Conservation (phyloP, 768 basidiomycete species). For the Sporobolomyces phaffii region DNA sequence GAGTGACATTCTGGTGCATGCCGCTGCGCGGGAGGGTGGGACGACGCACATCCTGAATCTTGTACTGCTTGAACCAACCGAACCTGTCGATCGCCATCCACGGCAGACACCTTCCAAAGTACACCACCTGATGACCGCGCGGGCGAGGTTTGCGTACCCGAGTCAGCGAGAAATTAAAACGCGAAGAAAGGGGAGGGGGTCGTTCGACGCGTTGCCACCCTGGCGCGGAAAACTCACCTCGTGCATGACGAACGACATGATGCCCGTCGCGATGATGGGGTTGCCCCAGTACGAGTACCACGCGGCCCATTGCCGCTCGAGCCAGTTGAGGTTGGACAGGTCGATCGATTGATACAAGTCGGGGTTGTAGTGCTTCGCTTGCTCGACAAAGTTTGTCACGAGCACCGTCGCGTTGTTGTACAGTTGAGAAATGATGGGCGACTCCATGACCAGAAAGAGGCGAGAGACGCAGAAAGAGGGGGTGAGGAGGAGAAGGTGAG, state of each 20-base stretch:
- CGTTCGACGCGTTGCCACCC: not conserved
- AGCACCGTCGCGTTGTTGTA: slow-evolving; percentile 25
- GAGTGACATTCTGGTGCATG: too few relatives aligned
- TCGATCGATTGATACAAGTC: slow-evolving; percentile 45
- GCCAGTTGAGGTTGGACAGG: slow-evolving; percentile 42
- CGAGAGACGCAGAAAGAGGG: not conserved
- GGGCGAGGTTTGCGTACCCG: too few relatives aligned
- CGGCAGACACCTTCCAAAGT: slow-evolving; percentile 90
- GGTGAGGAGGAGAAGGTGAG: not conserved
- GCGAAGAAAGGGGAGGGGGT: not conserved
- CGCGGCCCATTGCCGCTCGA: slow-evolving; percentile 56
- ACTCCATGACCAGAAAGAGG: slow-evolving; percentile 9
- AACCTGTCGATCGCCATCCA: slow-evolving; percentile 94
- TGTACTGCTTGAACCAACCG: slow-evolving; percentile 89
- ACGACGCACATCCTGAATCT: slow-evolving; percentile 58
- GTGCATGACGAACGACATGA: slow-evolving; percentile 86
- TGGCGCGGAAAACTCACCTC: slow-evolving; percentile 52
- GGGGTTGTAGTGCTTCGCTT: slow-evolving; percentile 11
- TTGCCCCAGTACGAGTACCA: slow-evolving; percentile 85
- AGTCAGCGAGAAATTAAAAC: not conserved
- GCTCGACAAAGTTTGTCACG: slow-evolving; percentile 21
- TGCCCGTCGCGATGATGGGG: slow-evolving; percentile 83
- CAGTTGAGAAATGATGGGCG: slow-evolving; percentile 20
- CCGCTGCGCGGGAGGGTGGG: not conserved
- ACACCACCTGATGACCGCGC: slow-evolving; percentile 63